phyloP scores from a whole-genome alignment of 1,284 basidiomycete species.

The Ceraceosorus guamensis region DNA sequence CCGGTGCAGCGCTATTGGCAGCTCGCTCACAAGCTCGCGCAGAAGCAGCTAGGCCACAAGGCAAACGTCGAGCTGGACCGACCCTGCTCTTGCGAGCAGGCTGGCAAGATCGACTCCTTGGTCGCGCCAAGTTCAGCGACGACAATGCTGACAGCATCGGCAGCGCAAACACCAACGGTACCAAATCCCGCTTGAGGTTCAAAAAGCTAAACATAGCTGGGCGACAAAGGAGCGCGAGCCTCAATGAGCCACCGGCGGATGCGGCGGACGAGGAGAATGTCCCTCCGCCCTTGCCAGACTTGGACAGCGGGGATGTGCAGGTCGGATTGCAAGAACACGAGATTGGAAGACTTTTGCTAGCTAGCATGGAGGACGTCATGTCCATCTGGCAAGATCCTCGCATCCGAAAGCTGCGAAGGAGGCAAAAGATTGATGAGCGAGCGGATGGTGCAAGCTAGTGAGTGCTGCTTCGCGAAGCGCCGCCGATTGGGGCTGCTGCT shows the following conservation, averaged over 20 bases:
- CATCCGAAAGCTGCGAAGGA: conserved; percentile 1
- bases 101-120: conserved; percentile 22
- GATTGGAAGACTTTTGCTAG: background rate
- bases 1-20: too few species aligned
- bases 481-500: background rate
- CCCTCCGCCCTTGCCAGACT: too few species aligned
- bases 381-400: conserved; percentile 4
- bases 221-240: too few species aligned
- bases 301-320: too few species aligned
- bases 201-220: background rate
- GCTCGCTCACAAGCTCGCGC: too few species aligned
- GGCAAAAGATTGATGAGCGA: conserved; percentile 1
- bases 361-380: conserved; percentile 1
- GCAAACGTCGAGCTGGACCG: background rate
- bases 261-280: too few species aligned
- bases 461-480: background rate
- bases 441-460: conserved; percentile 7
- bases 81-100: conserved; percentile 15
- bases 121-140: background rate
- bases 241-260: too few species aligned
- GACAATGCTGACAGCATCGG: too few species aligned
- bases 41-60: too few species aligned
- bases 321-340: background rate
- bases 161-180: too few species aligned
- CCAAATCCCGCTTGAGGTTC: background rate